Conservation (phyloP, 495 filamentous ascomycete genomes). For the Lasiosphaeria ovina region DNA sequence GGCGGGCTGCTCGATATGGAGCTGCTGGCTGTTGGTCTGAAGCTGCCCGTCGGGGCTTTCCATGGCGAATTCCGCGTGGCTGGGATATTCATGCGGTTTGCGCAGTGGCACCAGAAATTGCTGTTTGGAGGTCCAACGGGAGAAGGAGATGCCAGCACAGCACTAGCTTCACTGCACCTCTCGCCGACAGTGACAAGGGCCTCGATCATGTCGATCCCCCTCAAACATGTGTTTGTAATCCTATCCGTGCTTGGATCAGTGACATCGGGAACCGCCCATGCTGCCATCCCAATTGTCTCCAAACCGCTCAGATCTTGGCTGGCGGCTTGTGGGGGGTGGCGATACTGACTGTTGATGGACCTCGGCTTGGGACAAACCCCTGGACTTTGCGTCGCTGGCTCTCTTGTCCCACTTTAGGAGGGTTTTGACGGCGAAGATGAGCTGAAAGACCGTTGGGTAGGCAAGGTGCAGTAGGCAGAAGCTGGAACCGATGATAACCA, state of each 20-base stretch:
- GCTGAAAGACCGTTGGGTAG: slow-evolving; percentile 37
- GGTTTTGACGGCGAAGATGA: slow-evolving; percentile 39
- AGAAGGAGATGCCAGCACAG: neutral
- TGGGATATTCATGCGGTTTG: neutral
- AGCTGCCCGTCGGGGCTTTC: neutral
- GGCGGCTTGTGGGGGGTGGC: neutral
- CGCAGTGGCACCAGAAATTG: neutral
- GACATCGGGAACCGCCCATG: neutral
- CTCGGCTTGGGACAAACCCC: too few relatives aligned
- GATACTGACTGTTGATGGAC: too few relatives aligned
- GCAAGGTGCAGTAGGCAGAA: slow-evolving; percentile 38
- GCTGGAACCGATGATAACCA: slow-evolving; percentile 39
- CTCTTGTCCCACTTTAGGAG: slow-evolving; percentile 18
- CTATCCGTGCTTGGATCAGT: neutral
- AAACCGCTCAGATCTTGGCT: too few relatives aligned
- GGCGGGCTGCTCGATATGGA: too few relatives aligned
- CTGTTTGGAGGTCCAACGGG: neutral
- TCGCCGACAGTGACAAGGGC: neutral
- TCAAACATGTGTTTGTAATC: neutral
- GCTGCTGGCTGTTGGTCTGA: too few relatives aligned
- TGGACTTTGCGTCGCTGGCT: too few relatives aligned
- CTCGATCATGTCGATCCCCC: neutral
- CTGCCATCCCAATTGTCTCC: neutral
- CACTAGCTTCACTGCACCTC: neutral
- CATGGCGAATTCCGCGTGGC: neutral